Evolutionary conservation across 768 basidiomycete species (phyloP), one percentile per base, ranked within the genome.

Genomic region (Hemileccinum impolitum): DNA sequence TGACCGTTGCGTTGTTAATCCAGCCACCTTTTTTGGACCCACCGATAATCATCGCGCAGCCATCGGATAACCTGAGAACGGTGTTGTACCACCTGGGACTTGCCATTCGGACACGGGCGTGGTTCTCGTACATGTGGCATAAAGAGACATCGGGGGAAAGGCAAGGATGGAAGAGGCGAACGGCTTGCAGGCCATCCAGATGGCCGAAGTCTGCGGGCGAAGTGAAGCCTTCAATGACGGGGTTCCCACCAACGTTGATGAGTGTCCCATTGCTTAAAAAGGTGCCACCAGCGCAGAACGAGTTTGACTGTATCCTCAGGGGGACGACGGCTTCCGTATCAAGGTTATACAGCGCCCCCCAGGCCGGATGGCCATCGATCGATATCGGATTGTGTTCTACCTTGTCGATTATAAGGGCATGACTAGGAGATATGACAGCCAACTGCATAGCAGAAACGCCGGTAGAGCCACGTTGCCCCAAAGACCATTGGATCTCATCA

Each of bases 81-180:
- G 88, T 87, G 50, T 78, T 82, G 66, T 92, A 92, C 89, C 89
- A 92, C 36, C 89, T 80, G 14, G 86, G 81, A 57, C 80, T 84
- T 3, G 87, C 85, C 78, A 90, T 80, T 40, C 85, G 80, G 31
- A 91, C 69, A 6, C 73, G 72, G 15, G 64, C 67, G 42, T 82
- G 86, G 60, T 84, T 69, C 58, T 91, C 89, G 56, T 78, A 79
- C 21, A 91, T 76, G 25, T 72, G 66, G 59, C 91, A 94, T 26
- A 47, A 64, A 12, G 71, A 67, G 11, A 68, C 75, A 43, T 75
- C 60, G 1, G 72, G 61, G 14, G 73, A 72, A 35, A 78, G 66
- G 56, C 87, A 90, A 11, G 87, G 87, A 41, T 81, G 71, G 47
- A 92, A 80, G 13, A 89, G 68, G 5, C 90, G 84, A 43, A 92